Base-by-base conservation (phyloP, 2,329 filamentous ascomycete genomes). In the Cytospora chrysosperma region DNA sequence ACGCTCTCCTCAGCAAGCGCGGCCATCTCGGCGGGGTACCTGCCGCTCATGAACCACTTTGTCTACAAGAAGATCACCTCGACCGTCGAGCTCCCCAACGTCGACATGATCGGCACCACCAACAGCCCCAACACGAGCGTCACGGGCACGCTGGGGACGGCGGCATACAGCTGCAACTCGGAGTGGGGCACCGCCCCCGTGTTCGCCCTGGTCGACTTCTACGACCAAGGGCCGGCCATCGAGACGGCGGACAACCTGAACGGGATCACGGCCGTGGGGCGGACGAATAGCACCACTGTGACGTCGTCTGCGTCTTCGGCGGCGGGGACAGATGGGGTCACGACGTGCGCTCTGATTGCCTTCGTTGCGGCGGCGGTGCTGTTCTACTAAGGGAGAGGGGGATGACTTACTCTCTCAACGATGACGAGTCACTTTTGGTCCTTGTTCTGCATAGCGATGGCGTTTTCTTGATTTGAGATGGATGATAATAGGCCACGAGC, bases 31-130 rank as follows among this genome's bases (percentile, higher is more conserved):
- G 79, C 81, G 1, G 84, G 84, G 68, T 82, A 86, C 69, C 82
- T 95, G 73, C 86, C 90, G 28, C 79, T 95, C 12, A 82, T 91
- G 78, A 95, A 95, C 79, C 91, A 95, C 77, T 94, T 95, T 79
- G 82, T 89, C 59, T 88, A 93, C 78, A 77, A 81, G 63, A 75
- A 72, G 6, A 72, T 86, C 26, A 73, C 78, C n/a, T 74, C 81
- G 4, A 80, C 79, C 64, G 84, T 91, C 69, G 76, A 84, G 67
- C 78, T 86, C 49, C 89, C 89, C 2, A 84, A 89, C 68, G 78
- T 82, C n/a, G 80, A 77, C 67, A 79, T 83, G 69, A 83, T 90
- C 67, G 76, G 77, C 10, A 83, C 79, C 12, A 92, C 90, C 49
- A 94, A 94, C 74, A 86, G 82, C 40, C 78, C 87, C 10, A 79